These are phyloP conservation scores for Aristolochia californica DNA, from an alignment of 164 flowering plant species.

Conservation along the genomic window DNA sequence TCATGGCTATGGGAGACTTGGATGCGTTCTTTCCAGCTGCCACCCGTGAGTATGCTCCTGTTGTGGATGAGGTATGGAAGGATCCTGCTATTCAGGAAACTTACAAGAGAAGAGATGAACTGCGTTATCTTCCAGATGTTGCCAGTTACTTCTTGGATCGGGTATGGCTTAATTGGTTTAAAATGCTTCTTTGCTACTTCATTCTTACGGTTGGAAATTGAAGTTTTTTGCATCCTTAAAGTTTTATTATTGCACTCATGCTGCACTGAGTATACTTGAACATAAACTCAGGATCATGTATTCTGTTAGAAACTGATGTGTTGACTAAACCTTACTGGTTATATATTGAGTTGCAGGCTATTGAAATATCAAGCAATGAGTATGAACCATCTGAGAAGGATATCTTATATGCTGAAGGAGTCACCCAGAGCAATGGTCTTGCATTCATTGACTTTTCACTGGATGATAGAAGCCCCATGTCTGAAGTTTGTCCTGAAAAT, in stretches of 20 bases:
- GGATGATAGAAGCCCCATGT: constrained; percentile 28
- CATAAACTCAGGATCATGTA: too few relatives aligned
- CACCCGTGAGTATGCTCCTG: constrained; percentile 29
- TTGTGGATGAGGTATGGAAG: constrained; percentile 26
- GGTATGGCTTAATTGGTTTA: constrained; percentile 5
- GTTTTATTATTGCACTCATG: too few relatives aligned
- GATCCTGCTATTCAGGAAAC: constrained; percentile 32
- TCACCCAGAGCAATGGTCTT: constrained; percentile 30
- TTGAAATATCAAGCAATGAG: constrained; percentile 36
- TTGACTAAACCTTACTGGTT: too few relatives aligned
- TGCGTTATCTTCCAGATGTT: constrained; percentile 24
- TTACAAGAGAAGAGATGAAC: constrained; percentile 23
- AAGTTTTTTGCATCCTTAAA: neutral
- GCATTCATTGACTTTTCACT: constrained; percentile 27
- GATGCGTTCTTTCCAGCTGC: constrained; percentile 32
- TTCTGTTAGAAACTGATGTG: too few relatives aligned
- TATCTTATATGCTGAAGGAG: constrained; percentile 37
- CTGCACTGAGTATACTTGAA: neutral
- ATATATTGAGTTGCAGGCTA: constrained; percentile 17
- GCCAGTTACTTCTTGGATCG: constrained; percentile 24
- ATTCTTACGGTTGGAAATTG: neutral
- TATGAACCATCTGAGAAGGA: constrained; percentile 37
- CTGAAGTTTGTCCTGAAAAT: constrained; percentile 23
- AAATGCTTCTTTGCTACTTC: neutral
- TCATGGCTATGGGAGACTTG: constrained; percentile 26